These are phyloP conservation scores for Sporothrix pseudoabietina DNA, from an alignment of 2,329 filamentous ascomycete genomes.

Conservation along the genomic window DNA sequence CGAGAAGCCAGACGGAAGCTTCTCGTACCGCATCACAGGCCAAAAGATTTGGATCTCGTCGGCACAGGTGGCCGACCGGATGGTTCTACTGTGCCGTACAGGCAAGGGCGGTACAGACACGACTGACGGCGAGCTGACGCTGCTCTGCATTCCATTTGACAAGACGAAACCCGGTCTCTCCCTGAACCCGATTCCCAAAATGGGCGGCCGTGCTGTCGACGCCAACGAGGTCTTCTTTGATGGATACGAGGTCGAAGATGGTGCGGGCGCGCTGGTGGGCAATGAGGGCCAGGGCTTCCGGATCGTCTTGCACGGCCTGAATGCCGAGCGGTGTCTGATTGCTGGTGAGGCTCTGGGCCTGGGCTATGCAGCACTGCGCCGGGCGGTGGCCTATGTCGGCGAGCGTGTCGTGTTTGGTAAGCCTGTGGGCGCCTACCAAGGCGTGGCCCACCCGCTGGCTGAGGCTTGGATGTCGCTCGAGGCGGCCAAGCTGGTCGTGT, in stretches of 20 bases:
- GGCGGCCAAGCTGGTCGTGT: slow-evolving; percentile 65
- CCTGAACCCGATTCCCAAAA: slow-evolving; percentile 75
- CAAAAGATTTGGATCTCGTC: slow-evolving; percentile 92
- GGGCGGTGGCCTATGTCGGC: slow-evolving; percentile 65
- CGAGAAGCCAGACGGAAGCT: slow-evolving; percentile 46
- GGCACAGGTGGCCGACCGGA: slow-evolving; percentile 78
- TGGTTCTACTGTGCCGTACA: slow-evolving; percentile 80
- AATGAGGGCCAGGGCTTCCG: slow-evolving; percentile 76
- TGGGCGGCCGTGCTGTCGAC: slow-evolving; percentile 80
- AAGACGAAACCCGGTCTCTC: slow-evolving; percentile 60
- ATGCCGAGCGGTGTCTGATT: slow-evolving; percentile 73
- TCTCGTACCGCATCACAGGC: slow-evolving; percentile 66
- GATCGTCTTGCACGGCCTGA: slow-evolving; percentile 78
- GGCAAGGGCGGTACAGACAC: neutral
- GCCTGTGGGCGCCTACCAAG: slow-evolving; percentile 67
- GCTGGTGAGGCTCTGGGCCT: slow-evolving; percentile 79
- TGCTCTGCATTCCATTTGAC: slow-evolving; percentile 81
- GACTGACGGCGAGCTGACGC: slow-evolving; percentile 65
- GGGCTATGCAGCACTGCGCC: slow-evolving; percentile 69
- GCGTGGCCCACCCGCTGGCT: slow-evolving; percentile 65
- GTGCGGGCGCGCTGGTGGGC: slow-evolving; percentile 68
- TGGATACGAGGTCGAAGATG: slow-evolving; percentile 62
- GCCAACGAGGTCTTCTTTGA: slow-evolving; percentile 90
- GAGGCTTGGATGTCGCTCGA: slow-evolving; percentile 67
- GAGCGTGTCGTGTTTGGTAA: slow-evolving; percentile 67